Conservation (phyloP, 805 yeast species). For the Isabelozyma heimii region DNA sequence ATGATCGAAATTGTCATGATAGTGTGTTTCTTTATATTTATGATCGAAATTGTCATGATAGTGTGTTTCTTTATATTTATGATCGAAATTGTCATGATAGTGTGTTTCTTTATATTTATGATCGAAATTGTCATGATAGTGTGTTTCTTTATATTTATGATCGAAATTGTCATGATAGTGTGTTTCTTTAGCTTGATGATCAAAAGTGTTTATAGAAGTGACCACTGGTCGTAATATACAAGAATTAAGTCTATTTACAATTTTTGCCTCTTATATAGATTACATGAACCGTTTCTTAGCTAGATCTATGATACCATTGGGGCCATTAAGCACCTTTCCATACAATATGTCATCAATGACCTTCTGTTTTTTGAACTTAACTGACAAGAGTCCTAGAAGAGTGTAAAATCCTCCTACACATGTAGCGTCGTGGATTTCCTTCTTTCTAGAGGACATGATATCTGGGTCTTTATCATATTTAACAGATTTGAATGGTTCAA, state of each 20-base stretch:
- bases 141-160: constrained; percentile 88
- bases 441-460: constrained; percentile 5
- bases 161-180: too few species aligned
- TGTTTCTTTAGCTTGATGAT: constrained; percentile 79
- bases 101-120: constrained; percentile 89
- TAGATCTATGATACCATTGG: constrained; percentile 23
- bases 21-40: constrained; percentile 90
- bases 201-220: background rate
- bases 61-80: constrained; percentile 91
- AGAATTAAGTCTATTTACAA: background rate
- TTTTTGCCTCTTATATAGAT: background rate
- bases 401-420: constrained; percentile 37
- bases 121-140: too few species aligned
- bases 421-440: constrained; percentile 16
- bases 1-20: too few species aligned
- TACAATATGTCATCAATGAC: constrained; percentile 17
- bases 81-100: too few species aligned
- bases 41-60: too few species aligned
- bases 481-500: constrained; percentile 27
- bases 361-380: constrained; percentile 23
- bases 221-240: background rate
- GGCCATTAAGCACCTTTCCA: constrained; percentile 24
- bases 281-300: background rate
- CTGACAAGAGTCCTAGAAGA: constrained; percentile 31
- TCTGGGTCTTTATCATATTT: constrained; percentile 7